A percentile compares a stretch with the other conserved stretches of the same genome.
phyloP scores from a whole-genome alignment of 805 yeast species.

The Maudiozyma barnettii region DNA sequence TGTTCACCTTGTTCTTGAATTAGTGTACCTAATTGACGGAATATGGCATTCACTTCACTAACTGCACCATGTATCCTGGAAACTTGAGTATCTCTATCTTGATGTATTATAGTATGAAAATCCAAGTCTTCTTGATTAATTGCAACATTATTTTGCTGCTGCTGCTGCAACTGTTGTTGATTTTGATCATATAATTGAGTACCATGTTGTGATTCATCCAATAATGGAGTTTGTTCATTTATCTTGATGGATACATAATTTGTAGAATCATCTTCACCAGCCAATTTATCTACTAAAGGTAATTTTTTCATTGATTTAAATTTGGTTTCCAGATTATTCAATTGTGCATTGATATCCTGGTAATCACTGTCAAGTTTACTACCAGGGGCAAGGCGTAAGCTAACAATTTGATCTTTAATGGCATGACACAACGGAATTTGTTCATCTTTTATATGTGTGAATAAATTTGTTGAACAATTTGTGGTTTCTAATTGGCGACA shows the following conservation, averaged over 20 bases:
- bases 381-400: conserved; percentile 1
- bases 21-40: conserved; percentile 67
- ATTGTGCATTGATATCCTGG: conserved; percentile 26
- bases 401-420: conserved; percentile 14
- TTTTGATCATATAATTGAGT: conserved; percentile 9
- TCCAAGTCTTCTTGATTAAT: conserved; percentile 45
- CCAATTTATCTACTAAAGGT: background rate
- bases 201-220: conserved; percentile 2
- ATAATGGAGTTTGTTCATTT: conserved; percentile 35
- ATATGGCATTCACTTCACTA: conserved; percentile 75
- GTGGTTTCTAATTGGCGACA: conserved; percentile 13
- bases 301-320: conserved; percentile 5
- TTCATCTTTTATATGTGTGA: conserved; percentile 22
- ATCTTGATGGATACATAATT: conserved; percentile 17
- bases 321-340: background rate
- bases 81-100: conserved; percentile 68
- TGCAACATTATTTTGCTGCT: conserved; percentile 25
- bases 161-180: conserved; percentile 25
- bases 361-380: conserved; percentile 47
- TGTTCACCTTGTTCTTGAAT: conserved; percentile 81
- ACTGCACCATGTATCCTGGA: conserved; percentile 67
- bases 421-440: conserved; percentile 16
- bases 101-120: conserved; percentile 53
- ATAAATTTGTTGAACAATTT: conserved; percentile 32
- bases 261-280: conserved; percentile 7